Evolutionary conservation across 2,329 filamentous ascomycete genomes (phyloP).

Genomic region (Plenodomus lindquistii): DNA sequence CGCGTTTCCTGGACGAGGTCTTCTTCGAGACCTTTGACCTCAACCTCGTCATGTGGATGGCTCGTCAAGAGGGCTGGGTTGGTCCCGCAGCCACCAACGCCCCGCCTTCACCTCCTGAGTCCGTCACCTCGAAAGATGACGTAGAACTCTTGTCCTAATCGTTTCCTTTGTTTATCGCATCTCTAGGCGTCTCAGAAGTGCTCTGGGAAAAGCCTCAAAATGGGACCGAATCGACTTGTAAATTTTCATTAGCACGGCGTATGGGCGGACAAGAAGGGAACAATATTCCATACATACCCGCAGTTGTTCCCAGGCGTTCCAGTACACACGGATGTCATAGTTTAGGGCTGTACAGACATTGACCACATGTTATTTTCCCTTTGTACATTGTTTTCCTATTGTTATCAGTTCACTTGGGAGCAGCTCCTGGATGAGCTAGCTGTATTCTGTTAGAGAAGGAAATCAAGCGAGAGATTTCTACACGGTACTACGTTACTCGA

Average conservation of each 20-base stretch:
- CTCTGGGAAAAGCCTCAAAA: not conserved
- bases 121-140: slow-evolving; percentile 14
- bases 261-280: not conserved
- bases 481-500: not conserved
- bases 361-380: not conserved
- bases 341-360: not conserved
- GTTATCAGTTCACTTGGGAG: not conserved
- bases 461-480: no score
- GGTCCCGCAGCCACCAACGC: slow-evolving; percentile 15
- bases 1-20: slow-evolving; percentile 51
- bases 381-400: not conserved
- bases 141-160: slow-evolving; percentile 9
- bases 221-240: not conserved
- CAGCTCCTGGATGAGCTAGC: not conserved
- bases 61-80: slow-evolving; percentile 38
- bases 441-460: not conserved
- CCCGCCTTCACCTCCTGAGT: slow-evolving; percentile 28
- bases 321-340: no score
- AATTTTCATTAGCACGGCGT: not conserved
- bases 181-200: not conserved
- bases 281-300: not conserved
- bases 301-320: not conserved
- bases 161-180: slow-evolving; percentile 6
- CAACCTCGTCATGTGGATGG: slow-evolving; percentile 46
- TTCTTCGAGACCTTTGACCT: slow-evolving; percentile 53